Evolutionary conservation across 352 stramenopile genomes (phyloP).

Genomic region (Phytophthora cajani): DNA sequence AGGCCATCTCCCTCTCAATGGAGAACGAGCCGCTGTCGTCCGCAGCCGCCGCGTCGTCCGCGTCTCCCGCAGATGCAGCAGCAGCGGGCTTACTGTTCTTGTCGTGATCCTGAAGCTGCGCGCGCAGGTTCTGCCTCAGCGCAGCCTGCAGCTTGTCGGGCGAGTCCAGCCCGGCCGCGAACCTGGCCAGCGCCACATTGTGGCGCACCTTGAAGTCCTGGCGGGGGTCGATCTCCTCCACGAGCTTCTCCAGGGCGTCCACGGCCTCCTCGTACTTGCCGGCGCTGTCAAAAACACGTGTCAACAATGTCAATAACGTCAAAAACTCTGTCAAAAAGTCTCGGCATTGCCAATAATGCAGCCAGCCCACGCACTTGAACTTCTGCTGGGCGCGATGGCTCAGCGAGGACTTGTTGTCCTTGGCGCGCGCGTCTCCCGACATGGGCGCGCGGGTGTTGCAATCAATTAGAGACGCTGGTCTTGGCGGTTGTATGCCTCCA

Average conservation of each 20-base stretch:
- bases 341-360: slow-evolving; percentile 2
- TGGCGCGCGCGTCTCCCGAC: slow-evolving; percentile 67
- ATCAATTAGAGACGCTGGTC: slow-evolving; percentile 17
- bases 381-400: slow-evolving; percentile 88
- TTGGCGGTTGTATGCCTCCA: slow-evolving; percentile 1
- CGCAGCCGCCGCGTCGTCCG: slow-evolving; percentile 24
- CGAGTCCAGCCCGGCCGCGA: slow-evolving; percentile 64
- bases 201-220: slow-evolving; percentile 87
- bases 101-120: slow-evolving; percentile 66
- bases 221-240: slow-evolving; percentile 77
- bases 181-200: slow-evolving; percentile 80
- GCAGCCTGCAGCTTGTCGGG: slow-evolving; percentile 80
- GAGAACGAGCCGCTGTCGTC: slow-evolving; percentile 47
- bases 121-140: slow-evolving; percentile 70
- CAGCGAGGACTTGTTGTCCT: slow-evolving; percentile 89
- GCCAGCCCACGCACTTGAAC: slow-evolving; percentile 70
- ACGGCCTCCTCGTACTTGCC: slow-evolving; percentile 89
- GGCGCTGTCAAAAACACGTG: slow-evolving; percentile 41
- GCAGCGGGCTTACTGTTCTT: slow-evolving; percentile 28
- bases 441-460: slow-evolving; percentile 37
- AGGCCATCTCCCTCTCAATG: slow-evolving; percentile 85
- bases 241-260: slow-evolving; percentile 83
- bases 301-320: background rate
- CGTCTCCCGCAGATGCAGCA: slow-evolving; percentile 17
- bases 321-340: slow-evolving; percentile 5